Percentiles rank a stretch among this genome's conserved stretches.
Conservation (phyloP, 164 flowering plant genomes). For the Malania oleifera region DNA sequence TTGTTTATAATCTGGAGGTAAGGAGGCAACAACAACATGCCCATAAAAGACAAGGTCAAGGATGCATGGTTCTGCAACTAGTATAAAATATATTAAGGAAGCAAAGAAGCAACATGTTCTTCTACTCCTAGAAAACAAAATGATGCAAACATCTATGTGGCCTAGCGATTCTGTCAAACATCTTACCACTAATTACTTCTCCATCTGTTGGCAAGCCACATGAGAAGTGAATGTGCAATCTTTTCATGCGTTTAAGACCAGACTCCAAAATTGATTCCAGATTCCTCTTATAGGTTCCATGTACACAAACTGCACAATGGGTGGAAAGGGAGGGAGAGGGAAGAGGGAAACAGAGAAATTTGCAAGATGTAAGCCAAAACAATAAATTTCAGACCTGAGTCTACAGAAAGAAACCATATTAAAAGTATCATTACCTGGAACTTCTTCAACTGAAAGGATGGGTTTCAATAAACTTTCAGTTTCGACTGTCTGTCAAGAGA, state of each 20-base stretch:
- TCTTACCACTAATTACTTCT: slow-evolving; percentile 82
- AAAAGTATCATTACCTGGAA: slow-evolving; percentile 42
- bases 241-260: slow-evolving; percentile 84
- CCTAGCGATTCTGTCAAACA: background rate
- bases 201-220: slow-evolving; percentile 81
- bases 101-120: no score
- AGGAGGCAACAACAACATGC: no score
- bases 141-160: no score
- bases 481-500: slow-evolving; percentile 52
- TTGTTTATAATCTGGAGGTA: no score
- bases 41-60: no score
- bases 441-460: slow-evolving; percentile 76
- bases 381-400: background rate
- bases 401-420: background rate
- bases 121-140: no score
- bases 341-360: background rate
- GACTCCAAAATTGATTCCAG: slow-evolving; percentile 71
- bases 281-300: slow-evolving; percentile 83
- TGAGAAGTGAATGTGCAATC: slow-evolving; percentile 91
- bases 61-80: no score
- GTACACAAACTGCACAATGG: slow-evolving; percentile 74
- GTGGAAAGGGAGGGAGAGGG: background rate
- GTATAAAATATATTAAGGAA: no score
- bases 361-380: background rate
- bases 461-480: slow-evolving; percentile 80